phyloP scores from a whole-genome alignment of 805 yeast species.

The Ogataea allantospora region DNA sequence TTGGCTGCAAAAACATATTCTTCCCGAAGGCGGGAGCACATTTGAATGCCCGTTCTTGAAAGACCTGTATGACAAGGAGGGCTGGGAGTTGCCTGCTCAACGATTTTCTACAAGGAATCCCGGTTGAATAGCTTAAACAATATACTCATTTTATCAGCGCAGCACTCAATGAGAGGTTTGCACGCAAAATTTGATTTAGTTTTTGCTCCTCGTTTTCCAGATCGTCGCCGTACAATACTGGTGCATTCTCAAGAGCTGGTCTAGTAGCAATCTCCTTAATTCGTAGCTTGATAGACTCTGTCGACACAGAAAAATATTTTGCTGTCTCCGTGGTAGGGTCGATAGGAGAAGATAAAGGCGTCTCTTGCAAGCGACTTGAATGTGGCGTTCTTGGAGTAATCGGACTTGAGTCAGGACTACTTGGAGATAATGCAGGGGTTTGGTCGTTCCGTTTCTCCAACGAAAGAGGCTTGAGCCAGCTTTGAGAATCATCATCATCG shows the following conservation, averaged over 20 bases:
- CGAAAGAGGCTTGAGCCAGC: slow-evolving; percentile 26
- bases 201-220: not conserved
- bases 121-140: not conserved
- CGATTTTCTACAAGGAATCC: slow-evolving; percentile 16
- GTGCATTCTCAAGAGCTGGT: slow-evolving; percentile 19
- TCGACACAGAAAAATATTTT: slow-evolving; percentile 19
- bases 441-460: slow-evolving; percentile 16
- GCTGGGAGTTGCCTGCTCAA: slow-evolving; percentile 21
- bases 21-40: slow-evolving; percentile 29
- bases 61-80: slow-evolving; percentile 12
- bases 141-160: slow-evolving; percentile 1
- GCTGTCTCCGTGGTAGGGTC: slow-evolving; percentile 18
- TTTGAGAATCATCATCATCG: slow-evolving; percentile 12
- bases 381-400: slow-evolving; percentile 6
- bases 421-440: slow-evolving; percentile 1
- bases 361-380: not conserved
- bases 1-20: slow-evolving; percentile 58
- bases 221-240: slow-evolving; percentile 7
- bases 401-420: slow-evolving; percentile 3
- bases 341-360: slow-evolving; percentile 15
- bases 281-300: slow-evolving; percentile 12
- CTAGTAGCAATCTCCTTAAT: slow-evolving; percentile 13
- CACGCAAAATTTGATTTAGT: slow-evolving; percentile 1
- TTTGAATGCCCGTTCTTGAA: slow-evolving; percentile 19
- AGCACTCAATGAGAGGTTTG: slow-evolving; percentile 11